Evolutionary conservation across 495 filamentous ascomycete species (phyloP).

Genomic region (Jackrogersella minutella): DNA sequence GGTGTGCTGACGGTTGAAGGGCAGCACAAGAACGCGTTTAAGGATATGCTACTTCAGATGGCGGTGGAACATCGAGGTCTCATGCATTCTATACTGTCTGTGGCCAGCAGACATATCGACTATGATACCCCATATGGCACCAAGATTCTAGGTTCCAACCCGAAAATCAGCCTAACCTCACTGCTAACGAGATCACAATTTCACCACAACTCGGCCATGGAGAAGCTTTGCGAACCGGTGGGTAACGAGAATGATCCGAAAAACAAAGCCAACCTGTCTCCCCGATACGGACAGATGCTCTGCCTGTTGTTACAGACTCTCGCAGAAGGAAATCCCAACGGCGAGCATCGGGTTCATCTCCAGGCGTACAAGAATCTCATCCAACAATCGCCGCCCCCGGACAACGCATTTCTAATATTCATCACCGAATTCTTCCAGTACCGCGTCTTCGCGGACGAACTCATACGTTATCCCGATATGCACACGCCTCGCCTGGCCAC

Average conservation of each 20-base stretch:
- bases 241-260: slow-evolving; percentile 51
- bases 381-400: slow-evolving; percentile 62
- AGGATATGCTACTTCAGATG: slow-evolving; percentile 86
- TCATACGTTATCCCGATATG: slow-evolving; percentile 71
- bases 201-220: slow-evolving; percentile 68
- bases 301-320: slow-evolving; percentile 84
- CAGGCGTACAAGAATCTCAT: slow-evolving; percentile 77
- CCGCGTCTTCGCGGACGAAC: slow-evolving; percentile 81
- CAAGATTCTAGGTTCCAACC: slow-evolving; percentile 55
- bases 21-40: slow-evolving; percentile 87
- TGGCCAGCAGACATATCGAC: slow-evolving; percentile 83
- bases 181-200: slow-evolving; percentile 59
- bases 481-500: slow-evolving; percentile 59
- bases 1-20: slow-evolving; percentile 83
- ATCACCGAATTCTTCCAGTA: slow-evolving; percentile 95
- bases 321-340: slow-evolving; percentile 76
- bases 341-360: slow-evolving; percentile 84
- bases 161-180: slow-evolving; percentile 50
- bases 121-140: slow-evolving; percentile 59
- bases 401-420: slow-evolving; percentile 76
- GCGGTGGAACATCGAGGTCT: slow-evolving; percentile 82
- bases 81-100: slow-evolving; percentile 91
- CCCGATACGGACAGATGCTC: slow-evolving; percentile 76
- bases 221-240: slow-evolving; percentile 61
- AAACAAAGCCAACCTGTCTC: slow-evolving; percentile 64